Evolutionary conservation across 495 filamentous ascomycete genomes (phyloP).

Genomic region (Talaromyces wortmannii): DNA sequence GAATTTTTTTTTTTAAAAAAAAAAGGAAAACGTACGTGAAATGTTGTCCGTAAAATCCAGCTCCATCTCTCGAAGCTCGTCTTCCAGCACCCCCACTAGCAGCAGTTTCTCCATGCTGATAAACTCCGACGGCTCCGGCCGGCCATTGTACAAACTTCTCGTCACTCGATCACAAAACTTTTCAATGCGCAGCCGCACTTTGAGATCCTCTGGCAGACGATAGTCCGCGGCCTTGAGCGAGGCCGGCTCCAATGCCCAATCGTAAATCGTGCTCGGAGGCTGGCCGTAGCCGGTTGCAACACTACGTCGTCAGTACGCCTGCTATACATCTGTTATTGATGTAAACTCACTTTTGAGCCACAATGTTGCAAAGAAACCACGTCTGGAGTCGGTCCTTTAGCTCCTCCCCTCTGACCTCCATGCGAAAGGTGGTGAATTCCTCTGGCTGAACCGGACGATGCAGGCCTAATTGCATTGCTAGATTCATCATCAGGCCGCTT

Average conservation of each 20-base stretch:
- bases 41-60: slow-evolving; percentile 35
- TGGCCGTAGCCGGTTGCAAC: slow-evolving; percentile 89
- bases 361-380: slow-evolving; percentile 90
- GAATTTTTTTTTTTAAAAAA: slow-evolving; percentile 50
- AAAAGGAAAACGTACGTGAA: slow-evolving; percentile 25
- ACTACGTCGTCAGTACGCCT: slow-evolving; percentile 29
- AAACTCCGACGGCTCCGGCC: slow-evolving; percentile 66
- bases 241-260: slow-evolving; percentile 69
- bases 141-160: slow-evolving; percentile 78
- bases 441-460: slow-evolving; percentile 87
- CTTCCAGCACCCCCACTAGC: slow-evolving; percentile 50
- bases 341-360: slow-evolving; percentile 72
- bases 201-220: slow-evolving; percentile 58
- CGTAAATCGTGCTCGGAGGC: slow-evolving; percentile 77
- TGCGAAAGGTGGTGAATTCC: slow-evolving; percentile 78
- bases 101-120: slow-evolving; percentile 66
- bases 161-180: slow-evolving; percentile 82
- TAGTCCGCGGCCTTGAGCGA: slow-evolving; percentile 59
- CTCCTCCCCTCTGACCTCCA: slow-evolving; percentile 78
- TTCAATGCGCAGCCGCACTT: slow-evolving; percentile 72
- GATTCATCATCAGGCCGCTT: slow-evolving; percentile 88
- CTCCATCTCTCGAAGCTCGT: slow-evolving; percentile 48
- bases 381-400: slow-evolving; percentile 80
- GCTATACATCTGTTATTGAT: not conserved
- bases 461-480: slow-evolving; percentile 83